These are phyloP conservation scores for Setaria italica DNA, from an alignment of 202 grass and related monocot genomes.

Conservation along the genomic window DNA sequence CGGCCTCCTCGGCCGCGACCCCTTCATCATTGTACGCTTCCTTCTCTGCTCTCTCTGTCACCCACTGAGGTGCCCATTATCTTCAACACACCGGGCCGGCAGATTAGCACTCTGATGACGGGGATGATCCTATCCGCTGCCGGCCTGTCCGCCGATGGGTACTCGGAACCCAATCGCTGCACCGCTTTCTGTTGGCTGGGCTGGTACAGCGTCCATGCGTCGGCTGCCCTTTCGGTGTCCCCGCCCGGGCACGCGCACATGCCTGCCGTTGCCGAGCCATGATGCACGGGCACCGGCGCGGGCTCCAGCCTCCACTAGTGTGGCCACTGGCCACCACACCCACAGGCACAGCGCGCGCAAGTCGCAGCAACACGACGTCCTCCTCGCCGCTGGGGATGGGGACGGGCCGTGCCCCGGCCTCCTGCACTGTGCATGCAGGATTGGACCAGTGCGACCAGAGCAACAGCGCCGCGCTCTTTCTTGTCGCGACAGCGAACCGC, in stretches of 20 bases:
- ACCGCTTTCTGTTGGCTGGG: too few relatives aligned
- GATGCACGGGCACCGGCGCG: neutral
- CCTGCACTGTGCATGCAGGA: neutral
- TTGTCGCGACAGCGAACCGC: neutral
- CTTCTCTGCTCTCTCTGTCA: neutral
- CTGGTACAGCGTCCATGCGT: neutral
- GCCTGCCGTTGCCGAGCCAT: neutral
- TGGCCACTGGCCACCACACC: neutral
- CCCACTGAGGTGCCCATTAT: neutral
- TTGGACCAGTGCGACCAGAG: neutral
- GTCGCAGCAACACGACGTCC: neutral
- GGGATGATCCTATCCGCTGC: neutral
- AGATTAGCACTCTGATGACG: neutral
- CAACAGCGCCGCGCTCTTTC: constrained; percentile 13
- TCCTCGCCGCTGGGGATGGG: neutral
- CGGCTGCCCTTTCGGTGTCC: constrained; percentile 33
- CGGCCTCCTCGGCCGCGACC: constrained; percentile 83
- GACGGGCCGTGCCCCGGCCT: neutral
- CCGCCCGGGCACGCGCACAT: constrained; percentile 1
- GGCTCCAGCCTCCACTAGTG: neutral
- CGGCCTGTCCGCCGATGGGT: constrained; percentile 21
- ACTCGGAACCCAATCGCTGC: neutral
- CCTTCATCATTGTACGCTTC: constrained; percentile 69
- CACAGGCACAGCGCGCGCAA: neutral
- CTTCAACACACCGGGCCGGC: neutral